A percentile compares a stretch with the other conserved stretches of the same genome.
Evolutionary conservation across 129 eudicot genomes (phyloP).

Genomic region (Deinandra increscens): DNA sequence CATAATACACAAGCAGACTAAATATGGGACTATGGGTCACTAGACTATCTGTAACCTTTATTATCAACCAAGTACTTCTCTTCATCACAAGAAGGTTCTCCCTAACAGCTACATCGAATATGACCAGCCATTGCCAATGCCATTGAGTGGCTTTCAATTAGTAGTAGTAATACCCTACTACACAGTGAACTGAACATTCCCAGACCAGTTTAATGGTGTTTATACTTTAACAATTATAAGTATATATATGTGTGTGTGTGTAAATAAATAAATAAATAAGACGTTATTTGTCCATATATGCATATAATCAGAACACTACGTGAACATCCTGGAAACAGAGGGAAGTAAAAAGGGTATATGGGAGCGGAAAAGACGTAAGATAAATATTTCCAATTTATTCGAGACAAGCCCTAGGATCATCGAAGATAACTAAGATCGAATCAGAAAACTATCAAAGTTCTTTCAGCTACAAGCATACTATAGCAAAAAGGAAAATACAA

Average conservation of each 20-base stretch:
- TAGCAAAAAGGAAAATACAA: conserved; percentile 5
- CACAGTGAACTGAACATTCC: background rate
- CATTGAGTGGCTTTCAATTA: background rate
- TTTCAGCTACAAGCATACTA: background rate
- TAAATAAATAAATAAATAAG: too few species aligned
- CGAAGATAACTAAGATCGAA: conserved; percentile 1
- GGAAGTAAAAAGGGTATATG: background rate
- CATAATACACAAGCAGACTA: background rate
- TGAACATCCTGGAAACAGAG: background rate
- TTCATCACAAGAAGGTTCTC: background rate
- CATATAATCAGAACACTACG: background rate
- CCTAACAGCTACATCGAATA: background rate
- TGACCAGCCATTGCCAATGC: background rate
- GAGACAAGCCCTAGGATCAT: conserved; percentile 10
- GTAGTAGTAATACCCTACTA: background rate
- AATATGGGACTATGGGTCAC: background rate
- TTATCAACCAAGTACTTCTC: background rate
- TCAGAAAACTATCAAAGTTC: background rate
- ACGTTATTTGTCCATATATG: too few species aligned
- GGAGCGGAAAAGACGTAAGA: background rate
- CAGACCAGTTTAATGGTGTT: background rate
- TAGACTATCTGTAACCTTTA: background rate
- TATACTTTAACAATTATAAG: background rate
- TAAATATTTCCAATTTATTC: conserved; percentile 3
- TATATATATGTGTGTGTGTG: background rate